Percentiles rank a stretch among this genome's conserved stretches.
These are phyloP conservation scores for Metahyphopichia silvanorum DNA, from an alignment of 805 yeast species.

Conservation along the genomic window DNA sequence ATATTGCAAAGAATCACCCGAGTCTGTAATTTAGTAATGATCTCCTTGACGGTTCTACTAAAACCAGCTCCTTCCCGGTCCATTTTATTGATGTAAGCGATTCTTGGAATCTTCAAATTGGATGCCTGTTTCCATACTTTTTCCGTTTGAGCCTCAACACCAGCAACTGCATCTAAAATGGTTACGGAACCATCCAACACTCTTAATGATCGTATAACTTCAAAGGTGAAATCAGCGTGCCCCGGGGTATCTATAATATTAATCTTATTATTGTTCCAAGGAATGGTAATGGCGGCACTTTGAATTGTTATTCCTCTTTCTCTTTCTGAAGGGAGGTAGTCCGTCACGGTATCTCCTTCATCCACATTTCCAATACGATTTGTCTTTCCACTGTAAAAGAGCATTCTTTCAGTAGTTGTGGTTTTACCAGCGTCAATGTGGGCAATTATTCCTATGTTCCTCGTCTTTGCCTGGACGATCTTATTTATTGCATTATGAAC, in stretches of 20 bases:
- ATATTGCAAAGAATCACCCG: constrained; percentile 70
- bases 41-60: constrained; percentile 82
- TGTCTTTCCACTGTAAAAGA: constrained; percentile 83
- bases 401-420: constrained; percentile 94
- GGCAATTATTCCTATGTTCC: constrained; percentile 97
- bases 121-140: constrained; percentile 92
- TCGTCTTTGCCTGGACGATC: constrained; percentile 36
- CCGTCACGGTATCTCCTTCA: constrained; percentile 95
- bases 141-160: constrained; percentile 97
- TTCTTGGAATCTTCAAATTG: constrained; percentile 62
- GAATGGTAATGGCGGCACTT: constrained; percentile 89
- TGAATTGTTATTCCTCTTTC: constrained; percentile 94
- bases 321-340: constrained; percentile 84
- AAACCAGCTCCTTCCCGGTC: constrained; percentile 96
- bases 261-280: constrained; percentile 75
- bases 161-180: constrained; percentile 92
- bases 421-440: constrained; percentile 99
- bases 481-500: constrained; percentile 15
- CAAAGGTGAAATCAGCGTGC: constrained; percentile 96
- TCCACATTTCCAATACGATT: constrained; percentile 87
- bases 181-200: constrained; percentile 95
- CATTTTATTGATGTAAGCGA: constrained; percentile 90
- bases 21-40: constrained; percentile 71
- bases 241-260: constrained; percentile 97
- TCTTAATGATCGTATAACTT: constrained; percentile 83